Evolutionary conservation across 306 rosid genomes (phyloP).

Genomic region (Cicer bijugum): DNA sequence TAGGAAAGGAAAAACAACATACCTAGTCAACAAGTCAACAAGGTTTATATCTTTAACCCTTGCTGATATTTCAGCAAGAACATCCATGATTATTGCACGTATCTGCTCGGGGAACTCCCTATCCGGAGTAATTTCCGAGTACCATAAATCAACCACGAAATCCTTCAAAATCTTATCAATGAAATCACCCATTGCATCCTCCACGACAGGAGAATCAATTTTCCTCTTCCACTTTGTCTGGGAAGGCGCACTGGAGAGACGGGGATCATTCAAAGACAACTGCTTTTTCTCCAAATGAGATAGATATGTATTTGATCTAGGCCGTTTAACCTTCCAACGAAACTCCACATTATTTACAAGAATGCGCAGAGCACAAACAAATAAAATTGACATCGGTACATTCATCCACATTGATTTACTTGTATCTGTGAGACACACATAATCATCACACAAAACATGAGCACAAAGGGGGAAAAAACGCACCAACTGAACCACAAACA

Average conservation of each 20-base stretch:
- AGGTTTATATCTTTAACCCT: slow-evolving; percentile 83
- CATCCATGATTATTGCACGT: slow-evolving; percentile 81
- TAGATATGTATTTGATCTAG: slow-evolving; percentile 62
- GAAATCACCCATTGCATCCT: slow-evolving; percentile 76
- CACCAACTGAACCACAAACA: neutral
- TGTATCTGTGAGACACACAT: slow-evolving; percentile 61
- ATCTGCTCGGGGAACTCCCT: slow-evolving; percentile 84
- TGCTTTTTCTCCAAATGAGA: slow-evolving; percentile 89
- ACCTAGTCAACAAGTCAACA: slow-evolving; percentile 93
- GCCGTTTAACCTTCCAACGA: slow-evolving; percentile 67
- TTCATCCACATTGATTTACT: slow-evolving; percentile 98
- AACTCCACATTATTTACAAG: slow-evolving; percentile 75
- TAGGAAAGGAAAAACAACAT: slow-evolving; percentile 42
- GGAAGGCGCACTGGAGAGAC: slow-evolving; percentile 60
- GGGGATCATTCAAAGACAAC: slow-evolving; percentile 73
- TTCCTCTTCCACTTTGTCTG: slow-evolving; percentile 79
- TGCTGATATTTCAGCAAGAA: slow-evolving; percentile 79
- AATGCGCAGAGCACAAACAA: slow-evolving; percentile 70
- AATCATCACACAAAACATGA: slow-evolving; percentile 17
- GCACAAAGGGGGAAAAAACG: neutral
- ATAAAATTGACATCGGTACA: slow-evolving; percentile 74
- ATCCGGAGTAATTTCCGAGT: slow-evolving; percentile 81
- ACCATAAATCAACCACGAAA: slow-evolving; percentile 88
- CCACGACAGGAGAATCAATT: slow-evolving; percentile 81
- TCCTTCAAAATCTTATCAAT: slow-evolving; percentile 83